Base-by-base conservation (phyloP, 2,329 filamentous ascomycete genomes). In the Alternaria brassicae region DNA sequence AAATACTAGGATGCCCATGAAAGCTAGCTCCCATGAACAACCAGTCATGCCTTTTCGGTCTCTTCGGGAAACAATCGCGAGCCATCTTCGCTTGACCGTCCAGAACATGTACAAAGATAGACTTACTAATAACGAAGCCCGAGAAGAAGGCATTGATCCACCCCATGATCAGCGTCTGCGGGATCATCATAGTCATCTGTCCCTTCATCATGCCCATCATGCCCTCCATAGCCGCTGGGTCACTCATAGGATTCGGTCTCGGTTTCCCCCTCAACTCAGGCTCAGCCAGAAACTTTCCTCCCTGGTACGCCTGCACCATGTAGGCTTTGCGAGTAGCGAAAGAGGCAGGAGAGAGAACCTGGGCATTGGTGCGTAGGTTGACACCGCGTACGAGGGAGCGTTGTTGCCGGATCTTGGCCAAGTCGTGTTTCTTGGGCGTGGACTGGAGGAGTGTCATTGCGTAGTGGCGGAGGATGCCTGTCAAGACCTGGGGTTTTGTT, bases 191-290 rank as follows among this genome's bases (percentile, higher is more conserved):
- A 66, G 95, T 94, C 91, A 99, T 97, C 77, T 99, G 97, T 58
- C 93, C 93, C 86, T 99, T 99, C 92, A 99, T 96, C 92, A 97
- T 97, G 69, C 95, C 94, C 95, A 99, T 99, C 95, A 99, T 99
- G 69, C 93, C 94, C 76, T 99, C 96, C 95, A 99, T 99, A 58
- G 92, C 92, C 47, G 90, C 90, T 21, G 96, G 96, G 78, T 99
- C 95, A 10, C 90, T 91, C 87, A 99, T 93, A 4, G 95, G 95
- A 80, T 98, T 99, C 36, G 92, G 88, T 19, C 93, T 90, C 3
- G 93, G 90, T 80, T 97, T 91, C 52, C 93, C 93, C 75, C 91
- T 89, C 72, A 84, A 87, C 54, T 95, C 91, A 2, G 93, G 93
- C 64, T 96, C 91, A 77, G 97, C 97, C 47, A 99, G 83, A 76